These are phyloP conservation scores for Plenodomus tracheiphilus DNA, from an alignment of 2,329 filamentous ascomycete species.

Conservation along the genomic window DNA sequence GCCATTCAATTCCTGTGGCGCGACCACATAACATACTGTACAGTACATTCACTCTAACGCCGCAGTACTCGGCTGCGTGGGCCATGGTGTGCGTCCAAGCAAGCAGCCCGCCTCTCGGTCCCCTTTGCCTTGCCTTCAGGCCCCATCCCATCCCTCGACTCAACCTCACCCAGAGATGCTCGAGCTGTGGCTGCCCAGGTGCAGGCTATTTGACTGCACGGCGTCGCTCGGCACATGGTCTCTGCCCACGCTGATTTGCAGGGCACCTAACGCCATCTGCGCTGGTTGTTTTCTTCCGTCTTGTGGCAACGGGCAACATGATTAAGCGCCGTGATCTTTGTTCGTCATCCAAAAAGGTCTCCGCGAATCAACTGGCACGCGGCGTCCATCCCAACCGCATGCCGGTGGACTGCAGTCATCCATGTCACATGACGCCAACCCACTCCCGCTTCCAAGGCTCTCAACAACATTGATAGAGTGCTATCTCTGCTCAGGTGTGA, in stretches of 20 bases:
- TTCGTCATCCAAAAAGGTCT: neutral
- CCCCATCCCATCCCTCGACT: neutral
- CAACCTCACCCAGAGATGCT: neutral
- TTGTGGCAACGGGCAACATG: constrained; percentile 10
- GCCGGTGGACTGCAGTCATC: neutral
- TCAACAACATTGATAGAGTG: neutral
- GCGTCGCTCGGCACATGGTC: constrained; percentile 11
- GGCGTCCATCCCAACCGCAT: neutral
- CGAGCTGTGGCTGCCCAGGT: constrained; percentile 8
- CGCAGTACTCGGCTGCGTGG: neutral
- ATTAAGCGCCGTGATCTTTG: constrained; percentile 1
- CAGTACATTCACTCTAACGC: neutral
- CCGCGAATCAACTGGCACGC: neutral
- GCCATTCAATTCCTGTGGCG: constrained; percentile 2
- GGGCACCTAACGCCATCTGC: constrained; percentile 2
- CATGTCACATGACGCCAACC: neutral
- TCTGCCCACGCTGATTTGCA: constrained; percentile 6
- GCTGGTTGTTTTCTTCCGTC: constrained; percentile 2
- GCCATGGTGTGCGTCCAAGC: neutral
- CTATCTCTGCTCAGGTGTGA: too few relatives aligned
- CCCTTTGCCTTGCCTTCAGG: too few relatives aligned
- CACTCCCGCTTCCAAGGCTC: too few relatives aligned
- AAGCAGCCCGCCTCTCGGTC: neutral
- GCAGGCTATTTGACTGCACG: constrained; percentile 7
- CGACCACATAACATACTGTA: neutral